Evolutionary conservation across 495 filamentous ascomycete genomes (phyloP), one percentile per base, ranked within the genome.

Genomic region (Aspergillus taichungensis): DNA sequence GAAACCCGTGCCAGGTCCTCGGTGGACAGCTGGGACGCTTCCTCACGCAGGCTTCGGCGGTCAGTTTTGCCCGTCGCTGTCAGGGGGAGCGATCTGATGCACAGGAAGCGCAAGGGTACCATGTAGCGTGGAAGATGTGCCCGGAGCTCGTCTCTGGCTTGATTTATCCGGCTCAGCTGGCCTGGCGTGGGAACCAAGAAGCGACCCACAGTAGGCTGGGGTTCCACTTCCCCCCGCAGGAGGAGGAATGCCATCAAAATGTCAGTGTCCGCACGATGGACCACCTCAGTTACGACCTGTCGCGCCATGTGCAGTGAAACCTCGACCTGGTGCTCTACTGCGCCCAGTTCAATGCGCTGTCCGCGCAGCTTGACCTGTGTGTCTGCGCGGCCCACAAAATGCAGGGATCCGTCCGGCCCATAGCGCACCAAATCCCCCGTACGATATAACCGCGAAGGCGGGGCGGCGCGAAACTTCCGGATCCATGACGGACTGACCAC

Each of bases 361-460:
- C 85, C 85, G 6, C 84, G 73, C 1, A 90, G 69, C 57, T 88
- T 89, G 30, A 87, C 77, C 57, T 90, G 85, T 51, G 84, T 81
- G 56, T 90, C 85, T 0, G 74, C 75, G 9, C 85, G 71, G 1
- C 85, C 85, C 4, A 82, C 54, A 46, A 88, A 87, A 30, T 81
- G 74, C 45, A 88, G 82, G 14, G 73, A 76, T 7, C 69, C 75
- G 52, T 88, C 78, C 43, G 83, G 71, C 6, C 84, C 66, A 12
- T 85, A 66, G 0, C 85, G 68, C 10, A 87, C 84, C 3, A 88
- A 60, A 52, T 89, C 85, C 3, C 85, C 85, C 8, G 85, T 88
- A 4, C 82, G 73, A 51, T 88, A 89, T 5, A 44, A 0, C 18
- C 46, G 39, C 5, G 33, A 24, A 24, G 18, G 2, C 18, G 18